Percentiles rank a stretch among this genome's conserved stretches.
Evolutionary conservation across 805 yeast genomes (phyloP).

Genomic region (Starmerella floricola): DNA sequence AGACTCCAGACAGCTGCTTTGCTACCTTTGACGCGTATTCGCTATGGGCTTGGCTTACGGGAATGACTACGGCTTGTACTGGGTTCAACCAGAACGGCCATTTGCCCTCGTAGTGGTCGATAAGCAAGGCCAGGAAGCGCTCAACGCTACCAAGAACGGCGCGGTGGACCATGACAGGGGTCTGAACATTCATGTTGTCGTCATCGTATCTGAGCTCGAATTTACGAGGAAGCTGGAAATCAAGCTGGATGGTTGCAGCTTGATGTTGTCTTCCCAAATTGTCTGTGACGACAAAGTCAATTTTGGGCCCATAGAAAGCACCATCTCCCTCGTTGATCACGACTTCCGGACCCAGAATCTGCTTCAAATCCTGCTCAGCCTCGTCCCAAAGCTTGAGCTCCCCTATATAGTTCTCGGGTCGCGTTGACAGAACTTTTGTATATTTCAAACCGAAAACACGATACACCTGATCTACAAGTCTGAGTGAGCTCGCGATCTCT

Average conservation of each 20-base stretch:
- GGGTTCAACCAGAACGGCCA: slow-evolving; percentile 99
- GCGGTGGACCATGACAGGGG: slow-evolving; percentile 90
- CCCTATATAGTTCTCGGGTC: slow-evolving; percentile 77
- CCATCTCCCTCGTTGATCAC: slow-evolving; percentile 80
- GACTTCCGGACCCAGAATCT: slow-evolving; percentile 56
- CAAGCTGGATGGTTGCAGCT: slow-evolving; percentile 89
- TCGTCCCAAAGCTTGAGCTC: slow-evolving; percentile 61
- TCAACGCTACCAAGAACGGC: slow-evolving; percentile 94
- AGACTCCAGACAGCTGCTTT: slow-evolving; percentile 28
- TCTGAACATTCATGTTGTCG: slow-evolving; percentile 36
- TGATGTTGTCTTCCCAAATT: slow-evolving; percentile 74
- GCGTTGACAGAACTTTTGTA: slow-evolving; percentile 63
- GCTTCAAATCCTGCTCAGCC: slow-evolving; percentile 60
- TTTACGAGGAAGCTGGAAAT: slow-evolving; percentile 82
- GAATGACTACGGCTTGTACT: slow-evolving; percentile 74
- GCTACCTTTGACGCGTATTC: slow-evolving; percentile 43
- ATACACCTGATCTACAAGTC: slow-evolving; percentile 65
- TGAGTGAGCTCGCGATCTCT: slow-evolving; percentile 63
- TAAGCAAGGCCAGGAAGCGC: slow-evolving; percentile 76
- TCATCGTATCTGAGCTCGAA: slow-evolving; percentile 58
- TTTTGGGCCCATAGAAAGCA: slow-evolving; percentile 62
- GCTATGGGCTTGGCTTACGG: slow-evolving; percentile 48
- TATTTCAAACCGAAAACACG: slow-evolving; percentile 52
- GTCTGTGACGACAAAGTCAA: slow-evolving; percentile 75
- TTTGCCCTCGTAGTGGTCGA: slow-evolving; percentile 80